Evolutionary conservation across 2,329 filamentous ascomycete genomes (phyloP).

Genomic region (Alternaria consortialis): DNA sequence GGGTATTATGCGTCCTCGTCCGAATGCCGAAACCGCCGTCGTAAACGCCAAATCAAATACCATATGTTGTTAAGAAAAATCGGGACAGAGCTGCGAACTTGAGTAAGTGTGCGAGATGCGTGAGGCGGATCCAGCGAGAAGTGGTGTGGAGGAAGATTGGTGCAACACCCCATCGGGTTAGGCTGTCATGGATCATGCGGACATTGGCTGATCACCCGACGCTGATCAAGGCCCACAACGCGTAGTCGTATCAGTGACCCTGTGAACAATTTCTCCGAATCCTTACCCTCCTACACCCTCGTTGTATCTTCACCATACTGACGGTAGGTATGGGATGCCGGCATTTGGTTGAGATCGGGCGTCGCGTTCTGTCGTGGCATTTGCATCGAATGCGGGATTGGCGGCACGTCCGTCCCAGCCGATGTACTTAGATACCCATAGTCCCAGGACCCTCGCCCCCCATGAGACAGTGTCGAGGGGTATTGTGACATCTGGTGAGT

Average conservation of each 20-base stretch:
- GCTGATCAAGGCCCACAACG: slow-evolving; percentile 36
- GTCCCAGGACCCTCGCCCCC: slow-evolving; percentile 48
- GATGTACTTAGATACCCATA: slow-evolving; percentile 46
- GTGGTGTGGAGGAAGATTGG: slow-evolving; percentile 39
- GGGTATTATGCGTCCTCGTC: slow-evolving; percentile 46
- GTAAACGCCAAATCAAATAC: slow-evolving; percentile 28
- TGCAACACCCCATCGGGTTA: slow-evolving; percentile 35
- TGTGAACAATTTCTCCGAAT: slow-evolving; percentile 13
- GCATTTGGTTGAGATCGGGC: slow-evolving; percentile 41
- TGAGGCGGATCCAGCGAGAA: slow-evolving; percentile 34
- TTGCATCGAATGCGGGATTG: slow-evolving; percentile 43
- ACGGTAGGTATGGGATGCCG: slow-evolving; percentile 45
- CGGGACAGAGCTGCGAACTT: slow-evolving; percentile 14
- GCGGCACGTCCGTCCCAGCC: slow-evolving; percentile 36
- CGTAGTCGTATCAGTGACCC: slow-evolving; percentile 26
- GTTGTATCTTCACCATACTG: slow-evolving; percentile 51
- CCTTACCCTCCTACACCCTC: slow-evolving; percentile 39
- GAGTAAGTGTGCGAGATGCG: slow-evolving; percentile 27
- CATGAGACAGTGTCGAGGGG: slow-evolving; percentile 40
- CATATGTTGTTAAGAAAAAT: slow-evolving; percentile 14
- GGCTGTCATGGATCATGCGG: slow-evolving; percentile 37
- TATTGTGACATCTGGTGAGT: slow-evolving; percentile 48
- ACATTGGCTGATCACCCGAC: slow-evolving; percentile 47
- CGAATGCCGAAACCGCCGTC: slow-evolving; percentile 24
- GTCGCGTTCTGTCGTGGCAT: slow-evolving; percentile 46